These are phyloP conservation scores for Phytophthora citrophthora DNA, from an alignment of 352 stramenopile genomes.

Conservation along the genomic window DNA sequence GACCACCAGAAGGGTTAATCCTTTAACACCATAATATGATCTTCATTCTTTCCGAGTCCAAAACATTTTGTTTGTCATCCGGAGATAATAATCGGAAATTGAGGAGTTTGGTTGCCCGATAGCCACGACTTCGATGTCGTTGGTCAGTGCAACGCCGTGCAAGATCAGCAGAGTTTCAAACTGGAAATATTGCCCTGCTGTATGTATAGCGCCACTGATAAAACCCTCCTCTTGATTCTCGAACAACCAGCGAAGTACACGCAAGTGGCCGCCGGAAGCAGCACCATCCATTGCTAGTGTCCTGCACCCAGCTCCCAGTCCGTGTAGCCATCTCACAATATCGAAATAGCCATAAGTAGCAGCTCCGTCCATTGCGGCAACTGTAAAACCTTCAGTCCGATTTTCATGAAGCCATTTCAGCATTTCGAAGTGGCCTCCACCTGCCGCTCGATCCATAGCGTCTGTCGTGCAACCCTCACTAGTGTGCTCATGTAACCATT, in stretches of 20 bases:
- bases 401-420: slow-evolving; percentile 19
- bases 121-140: slow-evolving; percentile 7
- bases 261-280: slow-evolving; percentile 6
- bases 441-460: slow-evolving; percentile 1
- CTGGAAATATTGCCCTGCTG: slow-evolving; percentile 1
- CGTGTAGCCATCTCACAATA: slow-evolving; percentile 12
- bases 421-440: slow-evolving; percentile 1
- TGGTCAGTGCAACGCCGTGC: slow-evolving; percentile 3
- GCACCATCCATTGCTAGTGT: slow-evolving; percentile 11
- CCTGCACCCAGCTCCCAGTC: slow-evolving; percentile 7
- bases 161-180: slow-evolving; percentile 17
- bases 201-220: slow-evolving; percentile 2
- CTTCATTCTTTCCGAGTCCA: too few species aligned
- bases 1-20: too few species aligned
- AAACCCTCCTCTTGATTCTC: slow-evolving; percentile 19
- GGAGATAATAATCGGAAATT: too few species aligned
- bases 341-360: slow-evolving; percentile 11
- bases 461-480: slow-evolving; percentile 10
- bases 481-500: slow-evolving; percentile 16
- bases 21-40: too few species aligned
- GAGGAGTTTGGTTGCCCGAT: too few species aligned
- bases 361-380: slow-evolving; percentile 9
- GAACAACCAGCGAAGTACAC: slow-evolving; percentile 13
- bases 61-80: too few species aligned
- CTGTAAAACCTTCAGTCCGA: slow-evolving; percentile 10